Evolutionary conservation across 305 asterid species (phyloP), one percentile per base, ranked within the genome.

Genomic region (Lippia alba): DNA sequence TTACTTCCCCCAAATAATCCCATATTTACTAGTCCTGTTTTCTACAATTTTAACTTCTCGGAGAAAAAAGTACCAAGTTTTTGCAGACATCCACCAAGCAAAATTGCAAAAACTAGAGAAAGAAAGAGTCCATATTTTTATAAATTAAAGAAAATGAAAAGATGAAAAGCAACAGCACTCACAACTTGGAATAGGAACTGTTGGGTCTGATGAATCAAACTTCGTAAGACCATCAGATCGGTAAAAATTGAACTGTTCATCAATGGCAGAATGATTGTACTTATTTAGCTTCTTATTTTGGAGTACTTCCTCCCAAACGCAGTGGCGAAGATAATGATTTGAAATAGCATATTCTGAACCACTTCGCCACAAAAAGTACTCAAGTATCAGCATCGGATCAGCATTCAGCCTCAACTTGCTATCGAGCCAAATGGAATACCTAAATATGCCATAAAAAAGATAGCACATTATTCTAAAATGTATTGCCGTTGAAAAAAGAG

Each of bases 381-480:
- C 98, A 44, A 93, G 85, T 62, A 93, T 91, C 79, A 77, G 79
- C 91, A 91, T 80, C 19, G 97, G 98, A 74, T 93, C 98, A 54
- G 91, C 87, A 68, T 85, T 83, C 18, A 91, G 96, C 61, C 97
- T 85, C 87, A 91, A 74, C 78, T 93, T 93, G 88, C 98, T 93
- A 76, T 93, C 98, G 56, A 93, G 87, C 98, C 98, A 93, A 69
- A 93, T 89, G 50, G 96, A 91, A 79, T 91, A 91, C 93, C 98
- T 93, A 69, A 65, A 64, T 34, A 70, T 14, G 48, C 17, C 64
- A 64, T 64, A 76, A 50, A 51, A 53, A 64, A 76, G 51, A 33
- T 53, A 12, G 24, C 63, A 32, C 68, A 20, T 75, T 59, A 64
- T 50, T 62, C 3, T 24, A 24, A 24, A 24, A 24, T 24, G 30